These are phyloP conservation scores for Grosmannia serpens DNA, from an alignment of 2,329 filamentous ascomycete species.

Conservation along the genomic window DNA sequence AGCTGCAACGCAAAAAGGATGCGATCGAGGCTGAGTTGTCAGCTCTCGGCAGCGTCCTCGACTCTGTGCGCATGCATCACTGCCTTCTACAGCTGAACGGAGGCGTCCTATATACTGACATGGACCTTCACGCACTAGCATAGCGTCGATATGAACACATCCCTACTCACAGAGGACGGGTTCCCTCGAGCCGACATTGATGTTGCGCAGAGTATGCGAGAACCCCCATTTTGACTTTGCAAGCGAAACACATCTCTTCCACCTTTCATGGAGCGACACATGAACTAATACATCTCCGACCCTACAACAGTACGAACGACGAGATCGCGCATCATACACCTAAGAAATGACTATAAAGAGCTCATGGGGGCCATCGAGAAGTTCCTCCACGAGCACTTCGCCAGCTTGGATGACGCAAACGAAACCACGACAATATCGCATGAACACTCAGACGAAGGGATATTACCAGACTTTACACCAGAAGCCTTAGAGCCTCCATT, in stretches of 20 bases:
- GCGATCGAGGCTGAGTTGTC: slow-evolving; percentile 76
- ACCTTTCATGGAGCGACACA: not conserved
- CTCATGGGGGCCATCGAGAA: slow-evolving; percentile 77
- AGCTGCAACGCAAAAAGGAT: slow-evolving; percentile 78
- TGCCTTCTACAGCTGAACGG: too few species aligned
- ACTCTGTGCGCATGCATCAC: slow-evolving; percentile 50
- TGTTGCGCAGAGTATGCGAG: slow-evolving; percentile 70
- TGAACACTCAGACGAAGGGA: slow-evolving; percentile 7
- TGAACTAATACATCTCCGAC: not conserved
- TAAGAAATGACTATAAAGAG: slow-evolving; percentile 88
- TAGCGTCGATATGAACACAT: slow-evolving; percentile 83
- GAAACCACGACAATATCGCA: slow-evolving; percentile 20
- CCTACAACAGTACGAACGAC: slow-evolving; percentile 71
- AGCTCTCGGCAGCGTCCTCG: slow-evolving; percentile 74
- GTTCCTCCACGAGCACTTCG: slow-evolving; percentile 82
- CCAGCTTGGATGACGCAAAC: slow-evolving; percentile 47
- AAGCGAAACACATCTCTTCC: not conserved
- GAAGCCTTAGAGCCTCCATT: slow-evolving; percentile 45
- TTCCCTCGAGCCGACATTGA: slow-evolving; percentile 91
- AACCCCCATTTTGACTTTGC: not conserved
- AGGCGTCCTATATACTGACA: not conserved
- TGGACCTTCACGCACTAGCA: slow-evolving; percentile 45
- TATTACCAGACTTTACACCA: slow-evolving; percentile 22
- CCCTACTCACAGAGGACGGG: slow-evolving; percentile 76
- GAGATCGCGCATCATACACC: slow-evolving; percentile 72